Conservation (phyloP, 139 green algal species). For the Tetraselmis chui region DNA sequence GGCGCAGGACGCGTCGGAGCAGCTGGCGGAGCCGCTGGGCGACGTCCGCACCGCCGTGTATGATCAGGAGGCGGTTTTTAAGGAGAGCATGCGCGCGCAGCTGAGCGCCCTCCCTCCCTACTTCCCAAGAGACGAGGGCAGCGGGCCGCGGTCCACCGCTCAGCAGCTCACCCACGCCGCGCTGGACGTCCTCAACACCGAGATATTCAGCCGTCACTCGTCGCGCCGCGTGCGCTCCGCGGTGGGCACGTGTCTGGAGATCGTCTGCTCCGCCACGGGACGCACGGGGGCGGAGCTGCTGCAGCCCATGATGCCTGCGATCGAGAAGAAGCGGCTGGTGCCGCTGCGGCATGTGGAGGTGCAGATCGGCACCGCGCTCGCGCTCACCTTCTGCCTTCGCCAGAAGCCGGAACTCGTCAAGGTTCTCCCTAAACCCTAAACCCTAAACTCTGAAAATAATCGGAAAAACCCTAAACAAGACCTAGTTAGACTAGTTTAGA, state of each 20-base stretch:
- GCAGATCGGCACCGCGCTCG: constrained; percentile 1
- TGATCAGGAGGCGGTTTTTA: neutral
- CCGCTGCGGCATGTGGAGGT: constrained; percentile 5
- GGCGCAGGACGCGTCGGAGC: no score
- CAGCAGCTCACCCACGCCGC: neutral
- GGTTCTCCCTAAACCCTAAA: no score
- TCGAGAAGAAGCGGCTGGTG: constrained; percentile 7
- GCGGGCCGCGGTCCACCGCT: no score
- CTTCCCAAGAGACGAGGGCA: neutral
- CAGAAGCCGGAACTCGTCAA: neutral
- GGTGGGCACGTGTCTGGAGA: neutral
- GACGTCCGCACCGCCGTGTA: neutral
- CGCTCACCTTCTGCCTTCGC: constrained; percentile 1
- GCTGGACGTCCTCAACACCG: neutral
- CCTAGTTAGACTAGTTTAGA: no score
- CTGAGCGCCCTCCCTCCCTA: neutral
- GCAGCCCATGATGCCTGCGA: neutral
- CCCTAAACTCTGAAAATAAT: no score
- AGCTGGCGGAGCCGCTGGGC: neutral
- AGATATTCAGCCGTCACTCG: neutral
- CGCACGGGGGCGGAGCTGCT: neutral
- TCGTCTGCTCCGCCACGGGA: constrained; percentile 3
- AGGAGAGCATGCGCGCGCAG: neutral
- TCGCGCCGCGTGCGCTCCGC: neutral
- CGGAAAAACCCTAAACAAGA: no score